Base-by-base conservation (phyloP, 129 eudicot species). In the Saposhnikovia divaricata region DNA sequence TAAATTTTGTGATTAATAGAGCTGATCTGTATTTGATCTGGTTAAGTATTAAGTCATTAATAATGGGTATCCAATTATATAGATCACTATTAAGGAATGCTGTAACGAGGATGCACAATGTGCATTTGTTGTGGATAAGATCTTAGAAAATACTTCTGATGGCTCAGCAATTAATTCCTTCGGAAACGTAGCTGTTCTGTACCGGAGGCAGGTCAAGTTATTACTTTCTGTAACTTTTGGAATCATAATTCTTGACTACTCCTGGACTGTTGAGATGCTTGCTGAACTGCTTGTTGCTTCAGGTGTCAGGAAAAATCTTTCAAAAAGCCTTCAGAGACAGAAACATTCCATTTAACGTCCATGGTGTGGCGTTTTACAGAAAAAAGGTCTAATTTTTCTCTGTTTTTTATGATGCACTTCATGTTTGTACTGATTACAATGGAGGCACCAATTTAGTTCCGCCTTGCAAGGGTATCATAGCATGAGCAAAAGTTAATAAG, bases 351-450 rank as follows among this genome's bases (percentile, higher is more conserved):
- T 95, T 95, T 78, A 95, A 95, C 72, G 80, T 87, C 72, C 98
- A 95, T 39, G 98, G 98, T 28, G 97, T 95, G 72, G 96, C 98
- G 59, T 95, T 95, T 84, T 95, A 95, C 72, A 78, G 98, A 78
- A 95, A 95, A 92, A 92, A 95, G 94, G 98, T 94, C 74, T 44
- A 81, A 25, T 31, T 25, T 18, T 4, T 79, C 53, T 53, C 65
- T 75, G 53, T 75, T 79, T 72, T 72, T 69, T 72, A 27, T 46
- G 53, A 53, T 74, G 72, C 77, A 79, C 42, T 72, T 75, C 34
- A 59, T 59, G 28, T 59, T 78, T 77, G n/a, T 38, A 9, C 21
- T 14, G 40, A 66, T 66, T 28, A 66, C 21, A 10, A 28, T 0
- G 9, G 40, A 28, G 40, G 16, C 40, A 68, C 73, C 73, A 31